phyloP scores from a whole-genome alignment of 2,329 filamentous ascomycete genomes.

The Colletotrichum eleusines region DNA sequence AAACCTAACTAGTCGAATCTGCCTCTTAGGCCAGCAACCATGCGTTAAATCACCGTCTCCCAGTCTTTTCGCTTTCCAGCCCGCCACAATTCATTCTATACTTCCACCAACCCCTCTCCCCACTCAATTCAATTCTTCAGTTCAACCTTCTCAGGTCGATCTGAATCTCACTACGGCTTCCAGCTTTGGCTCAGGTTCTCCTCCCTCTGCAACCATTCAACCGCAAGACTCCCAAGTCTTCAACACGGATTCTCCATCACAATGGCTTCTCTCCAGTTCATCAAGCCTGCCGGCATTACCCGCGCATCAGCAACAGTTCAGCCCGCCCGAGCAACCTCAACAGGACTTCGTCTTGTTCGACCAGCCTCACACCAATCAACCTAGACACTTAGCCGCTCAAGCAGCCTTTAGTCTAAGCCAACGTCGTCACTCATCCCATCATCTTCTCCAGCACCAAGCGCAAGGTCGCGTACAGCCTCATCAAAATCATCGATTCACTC shows the following conservation, averaged over 20 bases:
- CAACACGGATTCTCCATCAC: constrained; percentile 85
- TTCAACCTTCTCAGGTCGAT: constrained; percentile 80
- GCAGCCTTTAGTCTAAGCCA: constrained; percentile 47
- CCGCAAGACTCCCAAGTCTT: constrained; percentile 78
- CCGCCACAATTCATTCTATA: constrained; percentile 47
- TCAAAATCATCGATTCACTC: constrained; percentile 70
- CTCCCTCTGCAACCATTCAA: constrained; percentile 70
- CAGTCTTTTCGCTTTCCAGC: constrained; percentile 24
- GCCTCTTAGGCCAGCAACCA: constrained; percentile 25
- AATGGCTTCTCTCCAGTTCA: constrained; percentile 82
- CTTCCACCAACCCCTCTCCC: constrained; percentile 74
- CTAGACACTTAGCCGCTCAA: constrained; percentile 55
- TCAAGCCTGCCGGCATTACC: constrained; percentile 72
- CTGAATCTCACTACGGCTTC: constrained; percentile 91
- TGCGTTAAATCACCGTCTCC: constrained; percentile 31
- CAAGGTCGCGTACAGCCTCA: constrained; percentile 50
- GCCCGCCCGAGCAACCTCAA: constrained; percentile 57
- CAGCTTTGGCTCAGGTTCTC: constrained; percentile 62
- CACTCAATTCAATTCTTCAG: constrained; percentile 73
- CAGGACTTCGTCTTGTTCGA: constrained; percentile 87
- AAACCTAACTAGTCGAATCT: neutral
- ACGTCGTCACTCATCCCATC: constrained; percentile 60
- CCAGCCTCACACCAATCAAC: constrained; percentile 59
- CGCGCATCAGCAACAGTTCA: constrained; percentile 65
- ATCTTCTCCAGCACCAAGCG: constrained; percentile 58